Conservation (phyloP, 192 early-diverging fungal genomes). For the Mortierella hygrophila region DNA sequence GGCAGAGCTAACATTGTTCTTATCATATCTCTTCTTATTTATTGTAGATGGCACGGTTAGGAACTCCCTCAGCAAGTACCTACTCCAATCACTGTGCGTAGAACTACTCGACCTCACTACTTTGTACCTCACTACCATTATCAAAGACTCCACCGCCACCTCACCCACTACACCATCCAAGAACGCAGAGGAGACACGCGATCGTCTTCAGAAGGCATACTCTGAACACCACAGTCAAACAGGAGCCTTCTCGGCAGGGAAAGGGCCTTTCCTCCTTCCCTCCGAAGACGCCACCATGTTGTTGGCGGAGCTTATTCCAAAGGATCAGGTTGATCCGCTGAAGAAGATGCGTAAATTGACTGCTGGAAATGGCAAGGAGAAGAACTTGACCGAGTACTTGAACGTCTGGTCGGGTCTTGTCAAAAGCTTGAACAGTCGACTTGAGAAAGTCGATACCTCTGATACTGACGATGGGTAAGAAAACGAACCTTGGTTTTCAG, state of each 20-base stretch:
- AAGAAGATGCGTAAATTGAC: conserved; percentile 36
- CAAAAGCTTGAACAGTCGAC: not conserved
- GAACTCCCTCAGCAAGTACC: conserved; percentile 50
- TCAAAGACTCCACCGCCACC: not conserved
- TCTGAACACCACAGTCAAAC: not conserved
- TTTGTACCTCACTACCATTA: not conserved
- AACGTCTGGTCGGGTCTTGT: not conserved
- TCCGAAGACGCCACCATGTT: conserved; percentile 8
- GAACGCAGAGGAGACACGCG: not conserved
- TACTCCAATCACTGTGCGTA: conserved; percentile 40
- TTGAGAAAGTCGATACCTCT: not conserved
- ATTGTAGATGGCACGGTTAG: conserved; percentile 22
- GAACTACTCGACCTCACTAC: conserved; percentile 17
- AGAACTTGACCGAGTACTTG: conserved; percentile 35
- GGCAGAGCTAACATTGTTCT: not conserved
- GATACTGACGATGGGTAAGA: conserved; percentile 6
- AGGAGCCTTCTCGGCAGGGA: not conserved
- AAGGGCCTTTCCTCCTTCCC: conserved; percentile 11
- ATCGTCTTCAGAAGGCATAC: not conserved
- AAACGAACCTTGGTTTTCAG: not conserved
- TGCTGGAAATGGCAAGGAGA: conserved; percentile 42
- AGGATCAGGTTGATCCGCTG: not conserved
- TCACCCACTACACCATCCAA: not conserved
- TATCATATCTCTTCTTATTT: too few species aligned
- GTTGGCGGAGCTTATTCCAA: conserved; percentile 4